phyloP scores from a whole-genome alignment of 1,284 basidiomycete species.

The Rhodotorula sp. region DNA sequence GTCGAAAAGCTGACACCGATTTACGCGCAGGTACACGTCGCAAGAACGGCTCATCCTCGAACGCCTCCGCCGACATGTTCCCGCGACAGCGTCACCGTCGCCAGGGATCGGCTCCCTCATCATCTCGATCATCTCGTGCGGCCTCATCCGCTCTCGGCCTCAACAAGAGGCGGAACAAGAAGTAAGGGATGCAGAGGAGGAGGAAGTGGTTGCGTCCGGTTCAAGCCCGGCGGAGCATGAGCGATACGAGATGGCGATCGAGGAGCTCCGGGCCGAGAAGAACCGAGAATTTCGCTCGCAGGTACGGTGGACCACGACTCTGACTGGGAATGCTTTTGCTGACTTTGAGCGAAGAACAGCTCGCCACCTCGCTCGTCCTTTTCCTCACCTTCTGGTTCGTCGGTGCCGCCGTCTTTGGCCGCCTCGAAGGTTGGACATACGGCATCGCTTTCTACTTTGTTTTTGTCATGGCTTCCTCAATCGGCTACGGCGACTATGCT shows the following conservation, averaged over 20 bases:
- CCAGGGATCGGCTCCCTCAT: neutral
- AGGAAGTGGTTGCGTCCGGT: neutral
- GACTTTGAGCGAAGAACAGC: constrained; percentile 40
- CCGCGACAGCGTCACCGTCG: too few species aligned
- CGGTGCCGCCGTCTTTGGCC: constrained; percentile 59
- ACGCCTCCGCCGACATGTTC: neutral
- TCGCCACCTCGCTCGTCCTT: constrained; percentile 54
- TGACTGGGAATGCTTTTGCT: neutral
- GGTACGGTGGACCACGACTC: constrained; percentile 45
- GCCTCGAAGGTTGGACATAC: constrained; percentile 58
- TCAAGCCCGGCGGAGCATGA: neutral
- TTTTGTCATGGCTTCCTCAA: constrained; percentile 19
- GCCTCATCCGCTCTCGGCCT: neutral
- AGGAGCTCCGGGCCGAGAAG: constrained; percentile 50
- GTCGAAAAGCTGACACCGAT: neutral
- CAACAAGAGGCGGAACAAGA: constrained; percentile 14
- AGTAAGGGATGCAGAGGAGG: neutral
- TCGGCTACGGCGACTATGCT: constrained; percentile 68
- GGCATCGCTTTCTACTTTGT: constrained; percentile 60
- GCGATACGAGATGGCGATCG: constrained; percentile 46
- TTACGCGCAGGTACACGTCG: constrained; percentile 8
- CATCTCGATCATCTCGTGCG: constrained; percentile 1
- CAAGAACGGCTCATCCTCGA: constrained; percentile 9
- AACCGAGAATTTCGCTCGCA: constrained; percentile 56
- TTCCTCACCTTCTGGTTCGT: constrained; percentile 63